These are phyloP conservation scores for Emmonsiellopsis sp. DNA, from an alignment of 2,329 filamentous ascomycete genomes.

Conservation along the genomic window DNA sequence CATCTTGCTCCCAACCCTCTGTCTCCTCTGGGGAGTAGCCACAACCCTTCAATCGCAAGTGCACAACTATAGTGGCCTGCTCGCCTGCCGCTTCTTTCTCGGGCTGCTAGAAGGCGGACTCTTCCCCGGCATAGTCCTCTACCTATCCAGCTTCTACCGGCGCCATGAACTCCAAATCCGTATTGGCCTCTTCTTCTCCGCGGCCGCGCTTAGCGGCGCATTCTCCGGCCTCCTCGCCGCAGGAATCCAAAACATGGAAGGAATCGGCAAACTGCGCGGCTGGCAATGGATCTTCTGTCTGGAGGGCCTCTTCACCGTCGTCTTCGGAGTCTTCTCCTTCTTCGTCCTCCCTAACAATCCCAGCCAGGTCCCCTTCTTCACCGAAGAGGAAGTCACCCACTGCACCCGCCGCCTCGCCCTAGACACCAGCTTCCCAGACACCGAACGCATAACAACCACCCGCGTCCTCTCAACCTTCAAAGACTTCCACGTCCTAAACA, in stretches of 20 bases:
- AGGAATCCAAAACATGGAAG: slow-evolving; percentile 36
- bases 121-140: slow-evolving; percentile 51
- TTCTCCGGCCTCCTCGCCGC: slow-evolving; percentile 42
- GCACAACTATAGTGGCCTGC: slow-evolving; percentile 43
- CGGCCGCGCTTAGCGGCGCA: slow-evolving; percentile 21
- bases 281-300: slow-evolving; percentile 44
- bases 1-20: slow-evolving; percentile 52
- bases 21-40: slow-evolving; percentile 49
- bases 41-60: slow-evolving; percentile 37
- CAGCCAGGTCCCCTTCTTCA: slow-evolving; percentile 33
- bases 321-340: slow-evolving; percentile 33
- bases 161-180: slow-evolving; percentile 2
- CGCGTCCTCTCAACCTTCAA: slow-evolving; percentile 33
- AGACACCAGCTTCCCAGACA: slow-evolving; percentile 16
- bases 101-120: slow-evolving; percentile 57
- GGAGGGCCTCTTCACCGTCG: slow-evolving; percentile 37
- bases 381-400: slow-evolving; percentile 27
- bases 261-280: slow-evolving; percentile 27
- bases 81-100: slow-evolving; percentile 52
- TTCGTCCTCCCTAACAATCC: slow-evolving; percentile 38
- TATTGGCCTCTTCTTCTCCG: slow-evolving; percentile 4
- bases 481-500: slow-evolving; percentile 18
- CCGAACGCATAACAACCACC: slow-evolving; percentile 6
- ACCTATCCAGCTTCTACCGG: slow-evolving; percentile 5
- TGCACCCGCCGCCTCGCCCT: slow-evolving; percentile 27